A percentile compares a stretch with the other conserved stretches of the same genome.
Conservation (phyloP, 225 moss, liverwort and hornwort species). For the Sphagnum tenellum region DNA sequence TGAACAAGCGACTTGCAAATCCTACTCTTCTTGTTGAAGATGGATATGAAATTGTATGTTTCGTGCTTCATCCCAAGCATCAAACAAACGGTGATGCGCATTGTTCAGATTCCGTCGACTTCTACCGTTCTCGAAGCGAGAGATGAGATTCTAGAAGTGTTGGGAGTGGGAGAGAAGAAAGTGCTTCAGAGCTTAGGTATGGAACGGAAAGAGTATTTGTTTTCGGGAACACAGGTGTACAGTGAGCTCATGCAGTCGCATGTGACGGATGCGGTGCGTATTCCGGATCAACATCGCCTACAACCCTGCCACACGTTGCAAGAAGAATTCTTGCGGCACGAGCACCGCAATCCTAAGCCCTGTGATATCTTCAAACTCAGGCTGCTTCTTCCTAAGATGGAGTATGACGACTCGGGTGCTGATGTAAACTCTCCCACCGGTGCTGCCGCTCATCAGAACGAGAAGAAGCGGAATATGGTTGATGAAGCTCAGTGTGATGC, state of each 20-base stretch:
- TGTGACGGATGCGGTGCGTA: conserved; percentile 13
- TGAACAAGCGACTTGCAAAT: no score
- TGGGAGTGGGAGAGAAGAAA: conserved; percentile 21
- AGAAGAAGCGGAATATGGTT: conserved; percentile 4
- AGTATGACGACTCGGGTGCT: conserved; percentile 10
- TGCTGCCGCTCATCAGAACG: neutral
- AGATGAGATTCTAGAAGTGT: conserved; percentile 11
- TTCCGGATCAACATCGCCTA: conserved; percentile 13
- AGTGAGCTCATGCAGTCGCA: conserved; percentile 3
- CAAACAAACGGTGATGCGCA: conserved; percentile 21
- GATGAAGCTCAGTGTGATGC: conserved; percentile 7
- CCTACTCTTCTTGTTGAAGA: neutral
- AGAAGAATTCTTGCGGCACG: conserved; percentile 18
- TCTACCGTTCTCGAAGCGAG: conserved; percentile 20
- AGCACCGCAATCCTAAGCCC: conserved; percentile 12
- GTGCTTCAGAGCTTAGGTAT: conserved; percentile 5
- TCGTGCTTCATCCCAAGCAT: conserved; percentile 29
- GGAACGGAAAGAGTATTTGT: conserved; percentile 18
- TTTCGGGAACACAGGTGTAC: conserved; percentile 12
- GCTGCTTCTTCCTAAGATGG: conserved; percentile 14
- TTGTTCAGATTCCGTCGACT: conserved; percentile 8
- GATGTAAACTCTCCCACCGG: neutral
- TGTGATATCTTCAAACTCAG: conserved; percentile 17
- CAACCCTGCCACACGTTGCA: conserved; percentile 18
- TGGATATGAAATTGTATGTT: conserved; percentile 16